A percentile compares a stretch with the other conserved stretches of the same genome.
Conservation (phyloP, 2,329 filamentous ascomycete species). For the Phoma sp. region DNA sequence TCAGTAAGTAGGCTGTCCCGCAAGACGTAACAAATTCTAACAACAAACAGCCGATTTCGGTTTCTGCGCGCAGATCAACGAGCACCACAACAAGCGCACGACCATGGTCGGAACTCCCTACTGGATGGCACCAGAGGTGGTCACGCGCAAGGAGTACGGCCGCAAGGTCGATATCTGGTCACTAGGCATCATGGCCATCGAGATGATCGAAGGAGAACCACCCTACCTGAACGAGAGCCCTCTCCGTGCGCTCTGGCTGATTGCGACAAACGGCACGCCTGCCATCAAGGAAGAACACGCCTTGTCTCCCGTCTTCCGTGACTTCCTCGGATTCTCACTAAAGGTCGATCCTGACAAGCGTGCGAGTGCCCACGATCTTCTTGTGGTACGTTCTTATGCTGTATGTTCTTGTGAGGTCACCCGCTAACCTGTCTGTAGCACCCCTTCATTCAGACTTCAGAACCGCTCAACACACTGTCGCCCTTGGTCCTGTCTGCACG, state of each 20-base stretch:
- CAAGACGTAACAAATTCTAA: slow-evolving; percentile 2
- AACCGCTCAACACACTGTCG: slow-evolving; percentile 71
- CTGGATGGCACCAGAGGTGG: slow-evolving; percentile 99
- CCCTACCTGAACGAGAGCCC: slow-evolving; percentile 96
- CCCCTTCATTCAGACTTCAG: slow-evolving; percentile 59
- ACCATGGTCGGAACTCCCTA: slow-evolving; percentile 99
- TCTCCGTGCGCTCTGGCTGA: slow-evolving; percentile 89
- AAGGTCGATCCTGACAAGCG: slow-evolving; percentile 98
- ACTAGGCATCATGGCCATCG: slow-evolving; percentile 98
- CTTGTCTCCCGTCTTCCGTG: slow-evolving; percentile 80
- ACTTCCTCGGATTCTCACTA: slow-evolving; percentile 90
- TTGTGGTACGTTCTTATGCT: slow-evolving; percentile 71
- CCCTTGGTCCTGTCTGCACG: slow-evolving; percentile 87
- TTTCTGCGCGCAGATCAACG: slow-evolving; percentile 98
- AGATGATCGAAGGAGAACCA: slow-evolving; percentile 99
- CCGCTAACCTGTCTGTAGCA: slow-evolving; percentile 41
- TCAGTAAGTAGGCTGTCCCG: slow-evolving; percentile 68
- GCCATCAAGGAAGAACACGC: slow-evolving; percentile 91
- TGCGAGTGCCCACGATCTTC: slow-evolving; percentile 89
- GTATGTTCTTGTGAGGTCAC: too few species aligned
- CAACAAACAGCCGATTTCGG: slow-evolving; percentile 81
- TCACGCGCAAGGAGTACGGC: slow-evolving; percentile 96
- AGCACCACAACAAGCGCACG: slow-evolving; percentile 93
- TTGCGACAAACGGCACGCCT: slow-evolving; percentile 95
- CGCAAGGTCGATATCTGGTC: slow-evolving; percentile 99